Percentiles rank a stretch among this genome's conserved stretches.
Evolutionary conservation across 192 early-diverging fungal species (phyloP).

Genomic region (Coemansia sp.): DNA sequence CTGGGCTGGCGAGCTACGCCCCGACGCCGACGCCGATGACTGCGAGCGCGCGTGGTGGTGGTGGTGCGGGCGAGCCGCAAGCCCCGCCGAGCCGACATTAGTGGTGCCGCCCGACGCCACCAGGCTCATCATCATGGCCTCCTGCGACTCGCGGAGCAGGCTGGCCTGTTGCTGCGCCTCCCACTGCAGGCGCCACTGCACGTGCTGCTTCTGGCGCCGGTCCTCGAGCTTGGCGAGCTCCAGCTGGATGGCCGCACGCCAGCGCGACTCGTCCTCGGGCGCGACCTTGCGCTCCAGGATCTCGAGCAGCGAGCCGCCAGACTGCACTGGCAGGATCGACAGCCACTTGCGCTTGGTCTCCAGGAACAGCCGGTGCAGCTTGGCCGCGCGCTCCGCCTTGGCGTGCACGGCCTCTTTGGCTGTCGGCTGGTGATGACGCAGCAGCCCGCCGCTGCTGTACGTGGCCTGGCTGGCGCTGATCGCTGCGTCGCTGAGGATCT

Average conservation of each 20-base stretch:
- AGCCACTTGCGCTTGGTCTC: constrained; percentile 92
- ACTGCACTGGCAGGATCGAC: constrained; percentile 84
- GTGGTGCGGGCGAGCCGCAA: neutral
- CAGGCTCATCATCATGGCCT: constrained; percentile 23
- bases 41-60: constrained; percentile 12
- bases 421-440: constrained; percentile 49
- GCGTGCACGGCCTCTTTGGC: constrained; percentile 59
- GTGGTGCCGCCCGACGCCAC: constrained; percentile 3
- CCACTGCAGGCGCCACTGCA: constrained; percentile 56
- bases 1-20: constrained; percentile 44
- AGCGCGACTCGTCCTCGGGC: constrained; percentile 73
- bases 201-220: constrained; percentile 42
- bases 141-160: constrained; percentile 51
- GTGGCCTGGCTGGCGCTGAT: constrained; percentile 53
- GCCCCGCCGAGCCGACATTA: neutral
- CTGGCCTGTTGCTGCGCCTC: constrained; percentile 55
- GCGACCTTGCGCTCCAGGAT: constrained; percentile 80
- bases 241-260: constrained; percentile 52
- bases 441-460: constrained; percentile 49
- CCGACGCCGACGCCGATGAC: too few species aligned
- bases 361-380: constrained; percentile 71
- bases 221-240: constrained; percentile 58
- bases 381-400: constrained; percentile 57
- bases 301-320: constrained; percentile 80
- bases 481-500: constrained; percentile 57